Evolutionary conservation across 2,329 filamentous ascomycete genomes (phyloP).

Genomic region (Beauveria pseudobassiana): DNA sequence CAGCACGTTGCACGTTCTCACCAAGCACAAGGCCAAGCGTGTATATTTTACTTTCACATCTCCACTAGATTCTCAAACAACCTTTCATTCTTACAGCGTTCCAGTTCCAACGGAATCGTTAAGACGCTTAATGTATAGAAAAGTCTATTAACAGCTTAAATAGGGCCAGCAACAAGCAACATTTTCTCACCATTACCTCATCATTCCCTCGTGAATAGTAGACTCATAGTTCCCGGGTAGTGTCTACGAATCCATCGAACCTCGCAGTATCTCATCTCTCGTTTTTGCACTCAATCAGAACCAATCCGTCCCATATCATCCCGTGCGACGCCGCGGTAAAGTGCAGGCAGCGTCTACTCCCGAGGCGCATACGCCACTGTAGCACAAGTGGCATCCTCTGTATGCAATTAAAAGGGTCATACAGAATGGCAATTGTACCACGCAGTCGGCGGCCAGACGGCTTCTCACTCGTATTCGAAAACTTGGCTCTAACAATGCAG

Average conservation of each 20-base stretch:
- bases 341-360: background rate
- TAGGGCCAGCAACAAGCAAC: background rate
- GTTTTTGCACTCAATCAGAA: background rate
- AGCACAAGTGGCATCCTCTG: background rate
- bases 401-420: background rate
- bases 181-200: background rate
- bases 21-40: background rate
- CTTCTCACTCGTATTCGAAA: background rate
- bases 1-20: background rate
- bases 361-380: background rate
- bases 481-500: background rate
- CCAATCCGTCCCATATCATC: background rate
- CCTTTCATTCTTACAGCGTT: background rate
- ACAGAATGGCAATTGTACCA: background rate
- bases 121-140: background rate
- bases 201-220: background rate
- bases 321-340: background rate
- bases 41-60: too few relatives aligned
- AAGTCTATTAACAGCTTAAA: background rate
- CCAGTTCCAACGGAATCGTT: background rate
- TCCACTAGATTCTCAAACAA: too few relatives aligned
- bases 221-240: background rate
- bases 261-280: background rate
- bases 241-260: background rate
- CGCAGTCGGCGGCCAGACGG: background rate